phyloP scores from a whole-genome alignment of 768 basidiomycete species.

The Serendipita sp. region DNA sequence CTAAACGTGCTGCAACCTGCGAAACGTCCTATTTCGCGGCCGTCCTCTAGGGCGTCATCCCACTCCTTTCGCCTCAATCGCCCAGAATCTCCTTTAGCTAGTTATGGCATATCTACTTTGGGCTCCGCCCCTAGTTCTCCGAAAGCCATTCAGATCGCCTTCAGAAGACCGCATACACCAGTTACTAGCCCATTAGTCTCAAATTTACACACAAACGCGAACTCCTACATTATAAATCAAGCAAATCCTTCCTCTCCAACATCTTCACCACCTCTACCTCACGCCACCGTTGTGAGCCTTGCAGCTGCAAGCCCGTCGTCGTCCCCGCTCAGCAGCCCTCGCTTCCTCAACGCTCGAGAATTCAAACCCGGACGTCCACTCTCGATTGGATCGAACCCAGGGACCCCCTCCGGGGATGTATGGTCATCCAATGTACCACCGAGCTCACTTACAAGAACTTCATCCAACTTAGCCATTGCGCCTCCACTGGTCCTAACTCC shows the following conservation, averaged over 20 bases:
- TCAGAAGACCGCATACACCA: slow-evolving; percentile 67
- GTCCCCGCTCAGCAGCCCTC: slow-evolving; percentile 71
- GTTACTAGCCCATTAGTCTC: slow-evolving; percentile 57
- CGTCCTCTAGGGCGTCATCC: slow-evolving; percentile 62
- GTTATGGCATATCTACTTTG: neutral
- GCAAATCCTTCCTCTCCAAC: slow-evolving; percentile 27
- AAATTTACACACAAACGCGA: slow-evolving; percentile 24
- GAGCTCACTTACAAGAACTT: slow-evolving; percentile 35
- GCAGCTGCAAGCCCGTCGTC: slow-evolving; percentile 66
- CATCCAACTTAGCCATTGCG: slow-evolving; percentile 80
- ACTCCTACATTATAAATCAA: slow-evolving; percentile 39
- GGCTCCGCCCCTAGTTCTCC: slow-evolving; percentile 44
- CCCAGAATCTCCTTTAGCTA: slow-evolving; percentile 29
- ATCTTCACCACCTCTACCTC: slow-evolving; percentile 47
- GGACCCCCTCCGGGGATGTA: slow-evolving; percentile 72
- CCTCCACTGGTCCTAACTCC: slow-evolving; percentile 50
- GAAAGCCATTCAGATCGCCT: slow-evolving; percentile 62
- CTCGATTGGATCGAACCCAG: slow-evolving; percentile 49
- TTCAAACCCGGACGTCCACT: slow-evolving; percentile 77
- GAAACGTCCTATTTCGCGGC: slow-evolving; percentile 59
- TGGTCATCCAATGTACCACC: slow-evolving; percentile 51
- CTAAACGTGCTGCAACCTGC: slow-evolving; percentile 72
- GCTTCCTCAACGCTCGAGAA: slow-evolving; percentile 78
- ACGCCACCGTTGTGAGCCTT: slow-evolving; percentile 35
- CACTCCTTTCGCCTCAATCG: slow-evolving; percentile 50